Conservation (phyloP, 768 basidiomycete genomes). For the Lepiota subincarnata region DNA sequence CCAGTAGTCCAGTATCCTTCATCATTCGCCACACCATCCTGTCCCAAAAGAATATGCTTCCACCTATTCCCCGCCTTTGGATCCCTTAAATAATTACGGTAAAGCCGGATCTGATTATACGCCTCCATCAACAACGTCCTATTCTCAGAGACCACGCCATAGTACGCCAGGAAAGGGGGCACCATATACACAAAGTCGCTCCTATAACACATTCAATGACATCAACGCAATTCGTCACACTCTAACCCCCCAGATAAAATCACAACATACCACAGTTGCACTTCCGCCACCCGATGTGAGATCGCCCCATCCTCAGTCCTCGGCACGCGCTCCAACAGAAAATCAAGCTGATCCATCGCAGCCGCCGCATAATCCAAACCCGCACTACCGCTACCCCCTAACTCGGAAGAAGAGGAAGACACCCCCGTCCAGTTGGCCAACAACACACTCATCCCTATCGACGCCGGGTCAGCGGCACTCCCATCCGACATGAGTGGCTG, state of each 20-base stretch:
- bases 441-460: slow-evolving; percentile 68
- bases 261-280: slow-evolving; percentile 64
- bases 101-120: slow-evolving; percentile 68
- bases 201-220: slow-evolving; percentile 42
- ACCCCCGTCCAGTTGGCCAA: slow-evolving; percentile 45
- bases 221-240: no score
- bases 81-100: slow-evolving; percentile 63
- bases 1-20: slow-evolving; percentile 80
- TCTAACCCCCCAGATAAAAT: background rate
- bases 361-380: slow-evolving; percentile 54
- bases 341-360: slow-evolving; percentile 63
- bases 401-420: no score
- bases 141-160: slow-evolving; percentile 61
- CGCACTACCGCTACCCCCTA: slow-evolving; percentile 25
- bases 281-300: slow-evolving; percentile 64
- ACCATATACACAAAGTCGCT: slow-evolving; percentile 83
- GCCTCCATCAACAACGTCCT: slow-evolving; percentile 55
- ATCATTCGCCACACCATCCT: slow-evolving; percentile 38
- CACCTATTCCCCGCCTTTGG: slow-evolving; percentile 49
- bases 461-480: slow-evolving; percentile 74
- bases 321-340: slow-evolving; percentile 52
- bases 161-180: slow-evolving; percentile 84
- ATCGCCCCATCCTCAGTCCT: slow-evolving; percentile 73
- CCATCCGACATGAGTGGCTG: slow-evolving; percentile 56
- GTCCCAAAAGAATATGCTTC: slow-evolving; percentile 70